Evolutionary conservation across 2,329 filamentous ascomycete species (phyloP), one percentile per base, ranked within the genome.

Genomic region (Tolypocladium guangdongense): DNA sequence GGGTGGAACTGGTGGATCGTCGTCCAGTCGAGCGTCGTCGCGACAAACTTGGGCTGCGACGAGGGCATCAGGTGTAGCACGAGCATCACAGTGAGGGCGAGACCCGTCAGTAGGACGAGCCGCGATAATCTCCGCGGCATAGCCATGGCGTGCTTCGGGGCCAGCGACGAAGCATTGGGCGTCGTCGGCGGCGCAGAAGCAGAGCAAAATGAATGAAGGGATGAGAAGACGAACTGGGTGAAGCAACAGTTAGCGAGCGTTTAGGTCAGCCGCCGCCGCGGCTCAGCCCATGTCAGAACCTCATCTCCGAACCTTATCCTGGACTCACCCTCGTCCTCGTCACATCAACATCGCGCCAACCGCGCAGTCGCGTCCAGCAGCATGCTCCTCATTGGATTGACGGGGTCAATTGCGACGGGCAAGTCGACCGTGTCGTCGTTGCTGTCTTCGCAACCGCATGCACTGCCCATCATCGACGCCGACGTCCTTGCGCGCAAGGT

Each of bases 401-500:
- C 93, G 10, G 93, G 93, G 67, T 96, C 91, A 56, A 97, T 99
- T 66, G 93, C 93, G 56, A 99, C 93, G 7, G 93, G 93, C 68
- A 99, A 99, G 80, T 96, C 92, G 47, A 99, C 92, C 60, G 90
- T 96, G 53, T 96, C 93, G 32, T 77, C 80, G 39, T 80, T 96
- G 61, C 87, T 99, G 63, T 83, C 87, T 50, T 78, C 82, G 5
- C 76, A 88, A 6, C 93, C 92, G 0, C 88, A 96, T 76, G 86
- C 82, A 56, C 80, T 99, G 57, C 91, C 93, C 63, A 80, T 99
- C 62, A 86, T 99, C 74, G 93, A 99, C 67, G 92, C 93, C 66
- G 93, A 99, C 74, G 73, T 95, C 53, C 80, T 97, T 56, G 92
- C 93, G 49, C 90, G 92, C 62, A 81, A 93, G 68, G 93, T 97